Evolutionary conservation across 2,329 filamentous ascomycete genomes (phyloP).

Genomic region (Xylaria sp.): DNA sequence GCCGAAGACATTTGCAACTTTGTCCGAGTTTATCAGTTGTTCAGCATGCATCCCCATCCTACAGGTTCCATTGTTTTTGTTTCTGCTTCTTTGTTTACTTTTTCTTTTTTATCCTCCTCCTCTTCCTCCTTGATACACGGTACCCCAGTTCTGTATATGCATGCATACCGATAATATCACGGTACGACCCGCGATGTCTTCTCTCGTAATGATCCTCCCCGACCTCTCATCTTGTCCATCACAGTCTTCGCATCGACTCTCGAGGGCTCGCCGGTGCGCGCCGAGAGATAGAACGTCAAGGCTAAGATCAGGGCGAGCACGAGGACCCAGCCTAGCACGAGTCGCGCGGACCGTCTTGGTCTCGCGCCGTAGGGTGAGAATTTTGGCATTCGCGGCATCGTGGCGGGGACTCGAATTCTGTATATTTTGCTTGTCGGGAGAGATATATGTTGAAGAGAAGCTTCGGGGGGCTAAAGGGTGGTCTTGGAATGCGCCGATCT

Average conservation of each 20-base stretch:
- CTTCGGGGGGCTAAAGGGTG: neutral
- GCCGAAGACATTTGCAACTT: neutral
- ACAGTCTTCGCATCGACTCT: slow-evolving; percentile 38
- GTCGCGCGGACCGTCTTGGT: slow-evolving; percentile 44
- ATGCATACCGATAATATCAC: slow-evolving; percentile 17
- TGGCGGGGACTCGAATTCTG: neutral
- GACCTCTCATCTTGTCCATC: slow-evolving; percentile 34
- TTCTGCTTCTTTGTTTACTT: neutral
- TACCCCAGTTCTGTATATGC: neutral
- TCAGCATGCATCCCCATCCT: too few relatives aligned
- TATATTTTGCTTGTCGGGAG: neutral
- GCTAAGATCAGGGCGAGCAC: slow-evolving; percentile 43
- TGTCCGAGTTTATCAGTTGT: neutral
- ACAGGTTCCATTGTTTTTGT: neutral
- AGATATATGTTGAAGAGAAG: neutral
- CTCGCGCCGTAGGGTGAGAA: slow-evolving; percentile 49
- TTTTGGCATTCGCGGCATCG: slow-evolving; percentile 41
- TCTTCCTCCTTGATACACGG: neutral
- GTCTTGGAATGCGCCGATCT: neutral
- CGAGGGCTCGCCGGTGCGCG: slow-evolving; percentile 41
- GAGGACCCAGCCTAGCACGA: slow-evolving; percentile 47
- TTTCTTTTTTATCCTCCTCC: neutral
- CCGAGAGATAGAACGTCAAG: slow-evolving; percentile 46
- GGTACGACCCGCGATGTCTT: slow-evolving; percentile 36
- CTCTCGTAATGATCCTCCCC: slow-evolving; percentile 25